phyloP scores from a whole-genome alignment of 2,329 filamentous ascomycete species.

The Cryphonectria carpinicola region DNA sequence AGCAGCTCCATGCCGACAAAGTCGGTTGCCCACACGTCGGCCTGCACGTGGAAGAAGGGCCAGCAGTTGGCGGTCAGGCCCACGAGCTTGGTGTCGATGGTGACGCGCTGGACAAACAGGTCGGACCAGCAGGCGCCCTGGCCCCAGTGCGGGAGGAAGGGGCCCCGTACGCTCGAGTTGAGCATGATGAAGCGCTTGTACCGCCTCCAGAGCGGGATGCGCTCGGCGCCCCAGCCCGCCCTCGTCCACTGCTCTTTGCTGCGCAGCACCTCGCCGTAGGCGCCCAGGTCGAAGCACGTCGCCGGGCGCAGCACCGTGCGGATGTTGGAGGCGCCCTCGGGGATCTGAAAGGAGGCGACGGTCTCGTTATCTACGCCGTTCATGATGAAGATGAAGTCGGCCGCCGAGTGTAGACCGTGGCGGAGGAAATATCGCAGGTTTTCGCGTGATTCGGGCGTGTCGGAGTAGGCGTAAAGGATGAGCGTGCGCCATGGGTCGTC shows the following conservation, averaged over 20 bases:
- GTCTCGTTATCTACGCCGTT: slow-evolving; percentile 39
- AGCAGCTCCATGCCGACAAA: slow-evolving; percentile 41
- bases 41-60: slow-evolving; percentile 42
- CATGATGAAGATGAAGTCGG: slow-evolving; percentile 47
- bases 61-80: slow-evolving; percentile 43
- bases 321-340: slow-evolving; percentile 37
- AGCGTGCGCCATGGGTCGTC: slow-evolving; percentile 33
- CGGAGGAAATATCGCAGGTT: slow-evolving; percentile 43
- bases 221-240: slow-evolving; percentile 28
- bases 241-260: slow-evolving; percentile 15
- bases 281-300: slow-evolving; percentile 43
- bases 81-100: slow-evolving; percentile 38
- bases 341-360: slow-evolving; percentile 33
- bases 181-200: slow-evolving; percentile 44
- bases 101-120: slow-evolving; percentile 38
- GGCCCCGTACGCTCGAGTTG: slow-evolving; percentile 42
- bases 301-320: slow-evolving; percentile 37
- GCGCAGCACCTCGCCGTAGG: slow-evolving; percentile 41
- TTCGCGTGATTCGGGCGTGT: slow-evolving; percentile 38
- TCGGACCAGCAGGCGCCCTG: slow-evolving; percentile 42
- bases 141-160: slow-evolving; percentile 43
- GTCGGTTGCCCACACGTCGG: slow-evolving; percentile 46
- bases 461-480: slow-evolving; percentile 43
- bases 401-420: slow-evolving; percentile 42
- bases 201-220: slow-evolving; percentile 37